phyloP scores from a whole-genome alignment of 257 asterid genomes.

The Nemophila menziesii region DNA sequence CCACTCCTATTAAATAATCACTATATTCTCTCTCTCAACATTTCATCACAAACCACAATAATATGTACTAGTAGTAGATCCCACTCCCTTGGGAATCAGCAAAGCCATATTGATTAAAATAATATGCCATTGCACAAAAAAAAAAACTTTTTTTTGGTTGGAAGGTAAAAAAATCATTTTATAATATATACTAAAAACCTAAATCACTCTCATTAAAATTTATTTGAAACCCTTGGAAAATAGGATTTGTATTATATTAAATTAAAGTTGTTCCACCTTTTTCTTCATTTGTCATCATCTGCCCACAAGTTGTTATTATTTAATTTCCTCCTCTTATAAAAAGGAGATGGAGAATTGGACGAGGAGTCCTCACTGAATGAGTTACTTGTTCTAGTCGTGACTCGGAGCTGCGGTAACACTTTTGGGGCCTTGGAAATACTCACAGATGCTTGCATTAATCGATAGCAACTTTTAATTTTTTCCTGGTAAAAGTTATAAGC shows the following conservation, averaged over 20 bases:
- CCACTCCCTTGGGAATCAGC: constrained; percentile 87
- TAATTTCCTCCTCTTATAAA: constrained; percentile 65
- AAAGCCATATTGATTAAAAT: constrained; percentile 27
- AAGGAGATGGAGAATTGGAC: constrained; percentile 25
- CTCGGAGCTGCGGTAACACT: constrained; percentile 72
- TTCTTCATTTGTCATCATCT: constrained; percentile 39
- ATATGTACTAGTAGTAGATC: constrained; percentile 47
- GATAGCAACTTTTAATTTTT: constrained; percentile 44
- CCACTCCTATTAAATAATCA: constrained; percentile 31
- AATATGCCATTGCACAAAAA: constrained; percentile 33
- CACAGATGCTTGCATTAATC: constrained; percentile 23
- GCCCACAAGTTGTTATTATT: constrained; percentile 30
- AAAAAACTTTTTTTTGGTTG: no score
- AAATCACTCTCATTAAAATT: constrained; percentile 47
- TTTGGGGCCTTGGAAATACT: constrained; percentile 42
- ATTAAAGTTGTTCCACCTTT: constrained; percentile 36
- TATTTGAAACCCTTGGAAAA: constrained; percentile 38
- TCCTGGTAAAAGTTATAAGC: constrained; percentile 64
- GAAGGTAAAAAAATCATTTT: no score
- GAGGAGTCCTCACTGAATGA: constrained; percentile 35
- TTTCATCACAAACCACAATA: constrained; percentile 13
- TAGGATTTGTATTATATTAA: constrained; percentile 50
- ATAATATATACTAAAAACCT: no score
- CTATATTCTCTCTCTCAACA: constrained; percentile 3
- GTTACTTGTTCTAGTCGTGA: constrained; percentile 46